Evolutionary conservation across 192 early-diverging fungal genomes (phyloP).

Genomic region (Backusella macrospora): DNA sequence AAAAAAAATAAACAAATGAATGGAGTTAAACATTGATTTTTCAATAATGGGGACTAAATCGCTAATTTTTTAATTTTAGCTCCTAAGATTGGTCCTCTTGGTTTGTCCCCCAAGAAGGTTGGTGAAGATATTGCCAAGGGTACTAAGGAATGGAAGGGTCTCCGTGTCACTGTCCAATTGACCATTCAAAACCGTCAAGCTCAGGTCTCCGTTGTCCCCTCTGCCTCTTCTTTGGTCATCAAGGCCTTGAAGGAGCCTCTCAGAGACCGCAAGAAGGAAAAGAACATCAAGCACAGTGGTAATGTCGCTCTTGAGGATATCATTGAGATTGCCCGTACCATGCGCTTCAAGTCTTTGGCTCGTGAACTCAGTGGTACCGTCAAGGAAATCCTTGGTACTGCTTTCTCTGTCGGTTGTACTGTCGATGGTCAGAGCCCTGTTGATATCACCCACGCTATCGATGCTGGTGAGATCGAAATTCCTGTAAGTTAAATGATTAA

Average conservation of each 20-base stretch:
- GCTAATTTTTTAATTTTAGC: slow-evolving; percentile 46
- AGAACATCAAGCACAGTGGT: slow-evolving; percentile 99
- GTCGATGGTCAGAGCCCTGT: slow-evolving; percentile 94
- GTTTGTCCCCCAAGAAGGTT: slow-evolving; percentile 99
- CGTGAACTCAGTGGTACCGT: slow-evolving; percentile 94
- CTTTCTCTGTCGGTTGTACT: slow-evolving; percentile 95
- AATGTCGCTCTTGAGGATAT: slow-evolving; percentile 94
- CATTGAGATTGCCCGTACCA: slow-evolving; percentile 94
- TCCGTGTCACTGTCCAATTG: slow-evolving; percentile 96
- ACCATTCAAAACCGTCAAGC: slow-evolving; percentile 99
- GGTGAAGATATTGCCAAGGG: slow-evolving; percentile 99
- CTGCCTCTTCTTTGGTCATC: slow-evolving; percentile 96
- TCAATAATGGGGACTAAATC: background rate
- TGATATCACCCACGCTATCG: slow-evolving; percentile 84
- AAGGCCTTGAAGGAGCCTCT: slow-evolving; percentile 96
- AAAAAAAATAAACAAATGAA: background rate
- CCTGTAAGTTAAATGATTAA: slow-evolving; percentile 40
- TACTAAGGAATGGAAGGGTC: slow-evolving; percentile 98
- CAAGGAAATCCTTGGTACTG: slow-evolving; percentile 95
- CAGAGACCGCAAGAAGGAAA: slow-evolving; percentile 99
- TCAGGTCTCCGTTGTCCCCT: slow-evolving; percentile 92
- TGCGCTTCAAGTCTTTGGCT: slow-evolving; percentile 94
- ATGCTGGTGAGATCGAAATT: slow-evolving; percentile 83
- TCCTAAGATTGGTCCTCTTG: slow-evolving; percentile 99
- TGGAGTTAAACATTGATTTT: background rate